Percentiles rank a stretch among this genome's conserved stretches.
phyloP scores from a whole-genome alignment of 805 yeast species.

The Spathaspora boniae region DNA sequence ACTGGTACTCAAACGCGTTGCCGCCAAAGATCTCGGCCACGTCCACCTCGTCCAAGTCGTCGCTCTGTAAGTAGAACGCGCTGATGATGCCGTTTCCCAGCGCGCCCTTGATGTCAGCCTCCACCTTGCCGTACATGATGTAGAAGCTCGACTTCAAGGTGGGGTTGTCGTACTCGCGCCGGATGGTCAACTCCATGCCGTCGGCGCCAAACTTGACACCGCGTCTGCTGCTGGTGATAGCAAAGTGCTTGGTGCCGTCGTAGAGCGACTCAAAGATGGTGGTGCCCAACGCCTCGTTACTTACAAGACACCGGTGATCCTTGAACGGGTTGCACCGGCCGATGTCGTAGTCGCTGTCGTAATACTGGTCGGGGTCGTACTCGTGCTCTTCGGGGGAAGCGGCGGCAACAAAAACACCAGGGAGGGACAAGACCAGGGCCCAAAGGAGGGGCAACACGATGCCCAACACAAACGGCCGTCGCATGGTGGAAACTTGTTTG shows the following conservation, averaged over 20 bases:
- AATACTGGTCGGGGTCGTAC: constrained; percentile 1
- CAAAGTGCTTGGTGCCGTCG: constrained; percentile 9
- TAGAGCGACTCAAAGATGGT: constrained; percentile 16
- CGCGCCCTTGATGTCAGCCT: constrained; percentile 31
- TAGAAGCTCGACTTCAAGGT: constrained; percentile 25
- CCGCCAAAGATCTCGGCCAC: constrained; percentile 38
- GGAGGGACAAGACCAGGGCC: too few relatives aligned
- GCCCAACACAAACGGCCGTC: neutral
- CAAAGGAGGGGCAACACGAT: too few relatives aligned
- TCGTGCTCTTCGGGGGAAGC: constrained; percentile 1
- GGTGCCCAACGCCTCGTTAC: constrained; percentile 22
- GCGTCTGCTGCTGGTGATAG: constrained; percentile 5
- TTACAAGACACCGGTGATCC: constrained; percentile 22
- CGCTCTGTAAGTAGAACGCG: constrained; percentile 39
- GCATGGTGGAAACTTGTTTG: neutral
- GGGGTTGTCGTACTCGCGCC: constrained; percentile 30
- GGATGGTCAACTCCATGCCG: constrained; percentile 13
- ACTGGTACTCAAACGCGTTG: constrained; percentile 26
- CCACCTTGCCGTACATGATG: constrained; percentile 35
- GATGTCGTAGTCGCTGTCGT: constrained; percentile 1
- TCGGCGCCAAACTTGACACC: constrained; percentile 10
- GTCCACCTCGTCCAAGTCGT: constrained; percentile 42
- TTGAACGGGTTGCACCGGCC: constrained; percentile 25
- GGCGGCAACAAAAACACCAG: neutral
- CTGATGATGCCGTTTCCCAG: constrained; percentile 35